Evolutionary conservation across 75 land plant genomes (phyloP).

Genomic region (Picea glauca): DNA sequence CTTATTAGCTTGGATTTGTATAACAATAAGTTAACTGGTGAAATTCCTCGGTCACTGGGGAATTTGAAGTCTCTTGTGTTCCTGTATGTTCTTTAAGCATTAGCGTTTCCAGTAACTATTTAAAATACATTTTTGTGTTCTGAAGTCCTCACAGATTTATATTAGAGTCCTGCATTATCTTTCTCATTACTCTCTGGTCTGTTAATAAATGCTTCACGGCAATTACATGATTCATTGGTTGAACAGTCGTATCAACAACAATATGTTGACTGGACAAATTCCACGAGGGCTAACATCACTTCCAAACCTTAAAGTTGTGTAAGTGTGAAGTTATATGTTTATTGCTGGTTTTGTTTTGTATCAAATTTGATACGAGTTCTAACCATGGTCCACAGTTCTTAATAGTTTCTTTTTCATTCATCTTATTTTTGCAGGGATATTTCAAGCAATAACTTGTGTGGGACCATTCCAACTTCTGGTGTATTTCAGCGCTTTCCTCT

Average conservation of each 20-base stretch:
- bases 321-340: conserved; percentile 25
- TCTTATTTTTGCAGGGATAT: conserved; percentile 63
- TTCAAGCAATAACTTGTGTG: conserved; percentile 84
- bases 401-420: background rate
- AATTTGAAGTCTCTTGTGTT: conserved; percentile 87
- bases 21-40: conserved; percentile 87
- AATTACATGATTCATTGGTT: background rate
- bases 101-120: background rate
- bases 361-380: background rate
- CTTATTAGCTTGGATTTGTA: conserved; percentile 95
- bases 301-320: conserved; percentile 87
- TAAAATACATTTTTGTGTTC: background rate
- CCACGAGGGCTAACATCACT: conserved; percentile 66
- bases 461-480: conserved; percentile 90
- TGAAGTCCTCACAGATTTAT: too few species aligned
- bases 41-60: conserved; percentile 74
- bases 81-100: conserved; percentile 61
- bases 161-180: too few species aligned
- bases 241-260: conserved; percentile 84
- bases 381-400: background rate
- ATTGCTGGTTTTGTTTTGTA: background rate
- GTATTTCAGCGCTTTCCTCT: conserved; percentile 79
- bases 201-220: background rate
- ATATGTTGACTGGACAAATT: conserved; percentile 70
- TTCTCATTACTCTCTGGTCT: too few species aligned